Evolutionary conservation across 2,329 filamentous ascomycete genomes (phyloP).

Genomic region (Cladosporium oxysporum): DNA sequence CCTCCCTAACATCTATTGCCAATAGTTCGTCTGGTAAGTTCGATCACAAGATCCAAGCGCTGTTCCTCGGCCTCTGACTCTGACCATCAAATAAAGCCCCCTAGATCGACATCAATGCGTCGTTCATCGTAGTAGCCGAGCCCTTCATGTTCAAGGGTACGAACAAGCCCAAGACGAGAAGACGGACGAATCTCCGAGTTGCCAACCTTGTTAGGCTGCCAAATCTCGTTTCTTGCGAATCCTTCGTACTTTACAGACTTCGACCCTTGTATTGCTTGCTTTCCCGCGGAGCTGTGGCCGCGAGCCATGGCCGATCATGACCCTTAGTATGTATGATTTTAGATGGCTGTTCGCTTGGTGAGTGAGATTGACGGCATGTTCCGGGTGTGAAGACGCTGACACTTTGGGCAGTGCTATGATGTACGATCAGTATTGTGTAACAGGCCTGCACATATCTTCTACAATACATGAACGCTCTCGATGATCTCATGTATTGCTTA

Average conservation of each 20-base stretch:
- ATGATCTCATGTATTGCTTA: too few relatives aligned
- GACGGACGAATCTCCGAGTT: constrained; percentile 1
- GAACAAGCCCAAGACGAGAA: too few relatives aligned
- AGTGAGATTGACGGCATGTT: not conserved
- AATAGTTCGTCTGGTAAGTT: not conserved
- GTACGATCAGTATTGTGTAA: too few relatives aligned
- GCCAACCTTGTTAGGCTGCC: not conserved
- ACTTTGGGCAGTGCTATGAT: not conserved
- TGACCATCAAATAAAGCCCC: not conserved
- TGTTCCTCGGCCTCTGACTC: not conserved
- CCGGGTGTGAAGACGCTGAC: not conserved
- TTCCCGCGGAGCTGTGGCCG: not conserved
- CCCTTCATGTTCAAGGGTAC: too few relatives aligned
- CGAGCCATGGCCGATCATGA: not conserved
- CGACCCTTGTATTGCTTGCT: not conserved
- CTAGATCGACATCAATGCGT: not conserved
- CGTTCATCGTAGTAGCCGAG: too few relatives aligned
- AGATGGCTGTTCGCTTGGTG: not conserved
- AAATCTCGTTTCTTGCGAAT: not conserved
- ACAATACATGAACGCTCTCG: too few relatives aligned
- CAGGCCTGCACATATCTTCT: too few relatives aligned
- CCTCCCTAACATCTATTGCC: not conserved
- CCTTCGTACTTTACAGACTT: not conserved
- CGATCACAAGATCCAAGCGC: not conserved
- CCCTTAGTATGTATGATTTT: not conserved